Evolutionary conservation across 73 alveolate species (phyloP), one percentile per base, ranked within the genome.

Genomic region (Effrenium voratum): DNA sequence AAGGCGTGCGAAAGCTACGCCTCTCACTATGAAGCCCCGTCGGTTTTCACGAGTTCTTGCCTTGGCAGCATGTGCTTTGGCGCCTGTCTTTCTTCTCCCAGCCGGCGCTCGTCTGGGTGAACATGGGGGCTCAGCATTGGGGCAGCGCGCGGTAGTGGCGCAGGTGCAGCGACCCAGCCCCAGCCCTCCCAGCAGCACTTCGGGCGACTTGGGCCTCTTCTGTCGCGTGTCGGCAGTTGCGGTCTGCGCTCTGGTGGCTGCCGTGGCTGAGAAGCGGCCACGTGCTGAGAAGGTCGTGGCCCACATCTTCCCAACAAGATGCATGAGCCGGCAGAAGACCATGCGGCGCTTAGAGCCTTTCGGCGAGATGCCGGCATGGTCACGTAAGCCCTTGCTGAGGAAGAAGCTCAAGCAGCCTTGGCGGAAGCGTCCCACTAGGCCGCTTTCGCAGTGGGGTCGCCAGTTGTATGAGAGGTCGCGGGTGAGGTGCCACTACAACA

Each of bases 341-440:
- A 87, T 87, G 95, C 95, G 95, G 15, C 95, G 95, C 84, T 49
- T 87, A 16, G 95, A 87, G 68, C 95, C 84, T 0, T 87, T 34
- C 45, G 95, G 95, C 8, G 95, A 87, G 55, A 63, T 87, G 63
- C 95, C 95, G 36, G 95, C 95, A 40, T 87, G 95, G 95, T 87
- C 95, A 36, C 73, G 84, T 28, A 59, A 87, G 47, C 95, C 95
- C 22, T 68, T 87, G 46, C 84, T 87, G 43, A 22, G 84, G 22
- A 87, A 63, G 83, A 59, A 68, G 82, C 70, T 59, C 47, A 59
- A 38, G 80, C 94, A 85, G 32, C 80, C 80, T 12, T 59, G 95
- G 84, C 95, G 95, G 28, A 87, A 87, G 83, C 60, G 95, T 22
- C 95, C 95, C 12, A 22, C 55, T 24, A 45, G 50, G 38, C 41